Evolutionary conservation across 2,329 filamentous ascomycete species (phyloP), one percentile per base, ranked within the genome.

Genomic region (Pseudogymnoascus sp.): DNA sequence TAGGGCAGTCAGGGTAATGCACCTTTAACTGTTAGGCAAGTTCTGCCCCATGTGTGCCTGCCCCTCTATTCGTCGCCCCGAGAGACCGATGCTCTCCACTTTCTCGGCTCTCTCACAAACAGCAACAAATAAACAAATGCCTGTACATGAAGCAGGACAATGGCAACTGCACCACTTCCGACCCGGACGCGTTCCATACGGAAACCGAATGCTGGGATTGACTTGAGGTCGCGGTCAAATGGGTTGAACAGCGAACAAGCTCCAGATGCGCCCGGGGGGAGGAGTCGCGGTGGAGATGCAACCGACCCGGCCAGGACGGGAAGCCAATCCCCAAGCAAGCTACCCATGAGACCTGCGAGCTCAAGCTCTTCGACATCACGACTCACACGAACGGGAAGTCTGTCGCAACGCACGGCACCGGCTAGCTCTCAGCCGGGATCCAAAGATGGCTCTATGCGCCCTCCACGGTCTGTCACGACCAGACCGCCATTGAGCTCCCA

Each of bases 281-380:
- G 50, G 60, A 57, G 43, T 11, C 39, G 58, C 60, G 59, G 22
- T 62, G 61, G 58, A 25, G 62, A 57, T 60, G 41, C 11, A 30
- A 36, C 30, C 50, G 61, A 43, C 18, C 20, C n/a, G 36, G n/a
- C n/a, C 63, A 66, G 30, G 30, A 65, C 63, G 25, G 62, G 22
- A 6, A 65, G 60, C 62, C 66, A 67, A 60, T 71, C 70, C 50
- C 70, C 71, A 37, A 71, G 69, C 64, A 66, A 70, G 61, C 65
- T 72, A 28, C 71, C 71, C 14, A 62, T 39, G 37, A 58, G 57
- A 22, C 57, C 57, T 58, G 20, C 57, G 18, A 58, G 57, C 35
- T 58, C 57, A 37, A 38, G 20, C 20, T 25, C 57, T 39, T 58
- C 57, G 11, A 58, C 57, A 5, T 58, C 57, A 37, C 37, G 35